Evolutionary conservation across 108 stramenopile genomes (phyloP).

Genomic region (Nitzschia sp.): DNA sequence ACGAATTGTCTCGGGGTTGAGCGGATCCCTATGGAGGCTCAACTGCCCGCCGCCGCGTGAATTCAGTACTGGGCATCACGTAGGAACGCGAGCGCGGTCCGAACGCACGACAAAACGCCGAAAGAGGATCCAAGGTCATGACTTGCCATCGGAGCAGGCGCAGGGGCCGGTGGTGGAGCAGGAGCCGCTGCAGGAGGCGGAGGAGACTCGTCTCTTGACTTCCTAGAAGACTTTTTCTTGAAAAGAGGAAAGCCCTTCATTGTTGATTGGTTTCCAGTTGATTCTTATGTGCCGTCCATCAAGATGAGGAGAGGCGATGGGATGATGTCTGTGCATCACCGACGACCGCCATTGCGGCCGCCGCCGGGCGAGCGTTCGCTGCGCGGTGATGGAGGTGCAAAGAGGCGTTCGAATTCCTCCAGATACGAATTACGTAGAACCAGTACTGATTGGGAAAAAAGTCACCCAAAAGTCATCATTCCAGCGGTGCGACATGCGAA

Average conservation of each 20-base stretch:
- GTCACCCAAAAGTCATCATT: neutral
- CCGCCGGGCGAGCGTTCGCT: no score
- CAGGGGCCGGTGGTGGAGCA: slow-evolving; percentile 11
- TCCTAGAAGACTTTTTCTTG: slow-evolving; percentile 40
- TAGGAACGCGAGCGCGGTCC: neutral
- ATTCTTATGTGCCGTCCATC: no score
- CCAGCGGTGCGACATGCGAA: neutral
- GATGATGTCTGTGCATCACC: no score
- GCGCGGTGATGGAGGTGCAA: no score
- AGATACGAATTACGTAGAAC: no score
- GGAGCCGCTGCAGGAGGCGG: slow-evolving; percentile 11
- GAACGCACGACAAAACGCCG: slow-evolving; percentile 1
- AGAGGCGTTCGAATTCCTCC: no score
- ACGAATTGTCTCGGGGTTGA: no score
- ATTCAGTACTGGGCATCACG: neutral
- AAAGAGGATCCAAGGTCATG: neutral
- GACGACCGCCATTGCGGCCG: no score
- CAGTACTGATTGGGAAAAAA: no score
- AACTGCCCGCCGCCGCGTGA: neutral
- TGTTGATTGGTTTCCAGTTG: slow-evolving; percentile 10
- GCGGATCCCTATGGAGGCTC: neutral
- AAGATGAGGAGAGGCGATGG: no score
- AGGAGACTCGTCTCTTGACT: slow-evolving; percentile 13
- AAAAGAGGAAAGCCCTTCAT: slow-evolving; percentile 38
- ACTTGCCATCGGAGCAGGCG: slow-evolving; percentile 33